These are phyloP conservation scores for Gossypium davidsonii DNA, from an alignment of 441 rosid genomes.

Conservation along the genomic window DNA sequence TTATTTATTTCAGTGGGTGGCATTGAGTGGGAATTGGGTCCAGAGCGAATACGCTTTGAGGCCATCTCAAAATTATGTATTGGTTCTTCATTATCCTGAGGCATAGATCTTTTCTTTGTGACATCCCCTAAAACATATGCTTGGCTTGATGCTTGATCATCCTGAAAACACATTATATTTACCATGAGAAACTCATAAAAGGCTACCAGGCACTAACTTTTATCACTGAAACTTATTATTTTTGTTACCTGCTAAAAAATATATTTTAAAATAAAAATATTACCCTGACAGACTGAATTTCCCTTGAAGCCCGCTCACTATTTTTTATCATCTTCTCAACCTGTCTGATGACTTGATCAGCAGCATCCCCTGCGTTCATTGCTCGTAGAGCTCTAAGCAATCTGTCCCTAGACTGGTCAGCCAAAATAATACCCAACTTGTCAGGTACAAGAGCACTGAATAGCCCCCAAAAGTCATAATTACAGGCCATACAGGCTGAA, in stretches of 20 bases:
- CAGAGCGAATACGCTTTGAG: constrained; percentile 58
- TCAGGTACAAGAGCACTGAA: constrained; percentile 17
- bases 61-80: constrained; percentile 52
- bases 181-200: constrained; percentile 13
- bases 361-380: constrained; percentile 96
- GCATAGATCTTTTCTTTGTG: constrained; percentile 63
- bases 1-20: constrained; percentile 42
- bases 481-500: background rate
- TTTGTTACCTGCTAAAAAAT: constrained; percentile 11
- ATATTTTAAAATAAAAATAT: constrained; percentile 9
- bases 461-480: background rate
- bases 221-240: constrained; percentile 8
- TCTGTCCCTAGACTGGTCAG: constrained; percentile 81
- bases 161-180: constrained; percentile 38
- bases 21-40: constrained; percentile 35
- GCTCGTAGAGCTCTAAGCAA: constrained; percentile 74
- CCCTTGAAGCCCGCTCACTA: constrained; percentile 86
- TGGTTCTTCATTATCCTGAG: constrained; percentile 59
- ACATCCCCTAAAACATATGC: constrained; percentile 51
- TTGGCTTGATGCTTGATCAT: constrained; percentile 64
- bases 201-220: background rate
- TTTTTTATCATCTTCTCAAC: constrained; percentile 79
- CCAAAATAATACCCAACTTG: constrained; percentile 15
- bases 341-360: constrained; percentile 94
- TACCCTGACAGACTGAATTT: constrained; percentile 71